Evolutionary conservation across 306 rosid species (phyloP).

Genomic region (Glycine tomentella): DNA sequence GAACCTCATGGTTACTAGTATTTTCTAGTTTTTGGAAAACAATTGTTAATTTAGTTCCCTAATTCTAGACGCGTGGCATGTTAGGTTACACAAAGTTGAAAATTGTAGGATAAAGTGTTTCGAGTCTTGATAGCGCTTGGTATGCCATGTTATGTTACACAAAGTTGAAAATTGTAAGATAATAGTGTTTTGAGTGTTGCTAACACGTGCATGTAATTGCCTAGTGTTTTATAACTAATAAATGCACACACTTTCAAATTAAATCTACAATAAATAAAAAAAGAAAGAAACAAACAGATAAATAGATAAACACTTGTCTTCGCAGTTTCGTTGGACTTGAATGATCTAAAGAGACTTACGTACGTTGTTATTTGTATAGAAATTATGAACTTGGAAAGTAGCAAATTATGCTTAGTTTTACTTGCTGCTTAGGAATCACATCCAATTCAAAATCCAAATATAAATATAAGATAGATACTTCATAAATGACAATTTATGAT

Average conservation of each 20-base stretch:
- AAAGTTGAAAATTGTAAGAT: constrained; percentile 29
- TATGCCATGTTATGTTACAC: not conserved
- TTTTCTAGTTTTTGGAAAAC: constrained; percentile 8
- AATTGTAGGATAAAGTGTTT: constrained; percentile 2
- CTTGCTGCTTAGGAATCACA: not conserved
- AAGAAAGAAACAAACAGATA: no score
- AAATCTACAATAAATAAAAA: not conserved
- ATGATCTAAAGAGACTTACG: not conserved
- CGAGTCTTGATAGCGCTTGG: not conserved
- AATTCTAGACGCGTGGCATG: constrained; percentile 23
- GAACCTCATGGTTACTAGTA: constrained; percentile 4
- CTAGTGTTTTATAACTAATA: not conserved
- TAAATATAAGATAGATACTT: not conserved
- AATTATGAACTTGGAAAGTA: constrained; percentile 11
- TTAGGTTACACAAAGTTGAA: constrained; percentile 28
- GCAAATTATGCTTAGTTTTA: constrained; percentile 11
- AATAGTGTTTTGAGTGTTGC: not conserved
- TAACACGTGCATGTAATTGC: not conserved
- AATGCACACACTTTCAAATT: not conserved
- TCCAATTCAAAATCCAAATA: not conserved
- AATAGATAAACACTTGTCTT: not conserved
- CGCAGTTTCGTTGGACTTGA: constrained; percentile 5
- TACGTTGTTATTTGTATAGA: not conserved
- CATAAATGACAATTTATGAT: not conserved
- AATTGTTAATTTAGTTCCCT: not conserved